phyloP scores from a whole-genome alignment of 2,329 filamentous ascomycete species.

The Canariomyces notabilis region DNA sequence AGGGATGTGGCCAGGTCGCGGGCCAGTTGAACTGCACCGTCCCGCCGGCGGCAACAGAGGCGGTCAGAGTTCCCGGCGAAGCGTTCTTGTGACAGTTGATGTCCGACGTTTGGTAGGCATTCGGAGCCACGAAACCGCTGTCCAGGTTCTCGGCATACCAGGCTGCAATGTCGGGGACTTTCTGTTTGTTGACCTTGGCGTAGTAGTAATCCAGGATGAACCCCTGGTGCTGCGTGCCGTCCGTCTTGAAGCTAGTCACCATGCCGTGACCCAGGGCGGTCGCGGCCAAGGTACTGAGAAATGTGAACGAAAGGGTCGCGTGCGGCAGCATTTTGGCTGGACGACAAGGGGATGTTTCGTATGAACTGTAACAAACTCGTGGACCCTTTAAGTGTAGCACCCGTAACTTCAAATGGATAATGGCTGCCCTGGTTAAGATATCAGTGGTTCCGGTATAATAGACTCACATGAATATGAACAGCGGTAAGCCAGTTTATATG shows the following conservation, averaged over 20 bases:
- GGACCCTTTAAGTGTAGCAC: too few relatives aligned
- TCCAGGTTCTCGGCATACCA: slow-evolving; percentile 32
- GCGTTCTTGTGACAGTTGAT: slow-evolving; percentile 36
- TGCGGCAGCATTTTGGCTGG: not conserved
- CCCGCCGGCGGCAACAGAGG: slow-evolving; percentile 17
- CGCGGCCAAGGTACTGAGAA: slow-evolving; percentile 26
- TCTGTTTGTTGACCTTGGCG: slow-evolving; percentile 27
- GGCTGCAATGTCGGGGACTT: slow-evolving; percentile 23
- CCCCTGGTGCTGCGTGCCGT: slow-evolving; percentile 32
- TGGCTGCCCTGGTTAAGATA: too few relatives aligned
- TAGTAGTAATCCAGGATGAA: slow-evolving; percentile 33
- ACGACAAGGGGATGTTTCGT: too few relatives aligned
- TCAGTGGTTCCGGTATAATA: too few relatives aligned
- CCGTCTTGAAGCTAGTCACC: slow-evolving; percentile 44
- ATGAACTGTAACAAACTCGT: too few relatives aligned
- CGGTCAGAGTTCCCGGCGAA: slow-evolving; percentile 1
- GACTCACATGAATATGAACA: too few relatives aligned
- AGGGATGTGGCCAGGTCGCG: slow-evolving; percentile 30
- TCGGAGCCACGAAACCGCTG: slow-evolving; percentile 37
- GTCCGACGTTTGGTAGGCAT: slow-evolving; percentile 29
- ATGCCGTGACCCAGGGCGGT: slow-evolving; percentile 39
- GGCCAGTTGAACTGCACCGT: slow-evolving; percentile 22
- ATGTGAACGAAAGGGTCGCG: not conserved
- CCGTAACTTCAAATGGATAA: too few relatives aligned
- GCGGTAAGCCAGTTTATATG: too few relatives aligned